Evolutionary conservation across 2,329 filamentous ascomycete genomes (phyloP), one percentile per base, ranked within the genome.

Genomic region (Aspergillus proliferans): DNA sequence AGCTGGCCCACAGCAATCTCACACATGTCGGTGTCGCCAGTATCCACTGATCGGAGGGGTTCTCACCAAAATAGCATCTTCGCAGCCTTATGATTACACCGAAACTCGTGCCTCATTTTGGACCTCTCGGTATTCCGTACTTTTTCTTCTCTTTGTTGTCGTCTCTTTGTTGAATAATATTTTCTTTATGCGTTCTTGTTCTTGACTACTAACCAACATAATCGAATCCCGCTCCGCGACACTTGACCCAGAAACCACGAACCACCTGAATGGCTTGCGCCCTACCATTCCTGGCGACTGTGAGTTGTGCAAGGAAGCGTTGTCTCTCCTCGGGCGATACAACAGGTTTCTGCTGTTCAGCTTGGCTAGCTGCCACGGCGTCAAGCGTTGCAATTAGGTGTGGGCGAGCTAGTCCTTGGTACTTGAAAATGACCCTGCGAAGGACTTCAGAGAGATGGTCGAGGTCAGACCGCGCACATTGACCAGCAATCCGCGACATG

Each of bases 401-500:
- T 10, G 61, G 59, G 2, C 70, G 68, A 5, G 71, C 70, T 30
- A 67, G 54, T 34, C 63, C 67, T 48, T 67, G 67, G 42, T 73
- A 67, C 43, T 71, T 71, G 54, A 71, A 73, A 6, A 73, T 55
- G 21, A 69, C 63, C 42, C 64, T 67, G 46, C 70, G 65, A 33
- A 76, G 62, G 8, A 70, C 63, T 40, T 74, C 71, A 44, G 58
- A 64, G 9, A 75, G 63, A 52, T 66, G 69, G 5, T 69, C 64
- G 14, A 75, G 59, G 48, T 75, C 72, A 1, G 72, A 75, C 38
- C 73, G 66, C 10, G 73, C 70, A 48, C 72, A 75, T 41, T 60
- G 63, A 3, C 73, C 73, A 10, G 68, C 66, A 28, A 75, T 53
- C 46, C 74, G 71, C 3, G 58, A 62, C 19, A 74, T 62, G 9